A percentile compares a stretch with the other conserved stretches of the same genome.
phyloP scores from a whole-genome alignment of 106 monocot species.

The Hemerocallis citrina region DNA sequence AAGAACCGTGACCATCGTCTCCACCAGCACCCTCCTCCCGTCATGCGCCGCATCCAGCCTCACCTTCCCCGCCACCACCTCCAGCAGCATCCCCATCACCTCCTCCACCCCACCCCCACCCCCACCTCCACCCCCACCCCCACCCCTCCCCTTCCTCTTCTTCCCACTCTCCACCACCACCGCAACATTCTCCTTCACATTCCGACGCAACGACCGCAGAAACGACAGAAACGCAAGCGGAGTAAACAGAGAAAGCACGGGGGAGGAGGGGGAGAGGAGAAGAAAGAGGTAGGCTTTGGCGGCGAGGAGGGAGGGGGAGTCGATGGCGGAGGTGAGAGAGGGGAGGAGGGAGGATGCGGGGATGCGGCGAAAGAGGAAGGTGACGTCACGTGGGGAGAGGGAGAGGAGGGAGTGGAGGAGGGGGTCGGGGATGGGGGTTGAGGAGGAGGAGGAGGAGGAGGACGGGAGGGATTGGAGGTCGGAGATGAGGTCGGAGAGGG shows the following conservation, averaged over 20 bases:
- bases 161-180: background rate
- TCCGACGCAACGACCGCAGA: slow-evolving; percentile 64
- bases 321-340: slow-evolving; percentile 51
- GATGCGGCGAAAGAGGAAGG: slow-evolving; percentile 27
- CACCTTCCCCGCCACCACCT: slow-evolving; percentile 29
- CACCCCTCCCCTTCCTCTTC: slow-evolving; percentile 12
- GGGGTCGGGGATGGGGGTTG: slow-evolving; percentile 10
- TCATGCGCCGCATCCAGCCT: slow-evolving; percentile 45
- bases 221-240: slow-evolving; percentile 67
- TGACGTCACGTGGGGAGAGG: slow-evolving; percentile 11
- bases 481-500: slow-evolving; percentile 13
- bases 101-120: slow-evolving; percentile 13
- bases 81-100: slow-evolving; percentile 41
- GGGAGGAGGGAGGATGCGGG: slow-evolving; percentile 34
- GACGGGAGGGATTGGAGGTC: slow-evolving; percentile 24
- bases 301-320: slow-evolving; percentile 43
- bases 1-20: slow-evolving; percentile 41
- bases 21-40: slow-evolving; percentile 49
- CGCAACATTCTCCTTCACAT: slow-evolving; percentile 20
- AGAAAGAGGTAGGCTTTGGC: slow-evolving; percentile 57
- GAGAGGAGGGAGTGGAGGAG: slow-evolving; percentile 25
- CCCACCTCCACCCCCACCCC: background rate
- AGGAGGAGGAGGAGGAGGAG: slow-evolving; percentile 22
- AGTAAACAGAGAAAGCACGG: slow-evolving; percentile 53
- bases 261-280: slow-evolving; percentile 53